Conservation (phyloP, 2,329 filamentous ascomycete species). For the Ophiobolus disseminans region DNA sequence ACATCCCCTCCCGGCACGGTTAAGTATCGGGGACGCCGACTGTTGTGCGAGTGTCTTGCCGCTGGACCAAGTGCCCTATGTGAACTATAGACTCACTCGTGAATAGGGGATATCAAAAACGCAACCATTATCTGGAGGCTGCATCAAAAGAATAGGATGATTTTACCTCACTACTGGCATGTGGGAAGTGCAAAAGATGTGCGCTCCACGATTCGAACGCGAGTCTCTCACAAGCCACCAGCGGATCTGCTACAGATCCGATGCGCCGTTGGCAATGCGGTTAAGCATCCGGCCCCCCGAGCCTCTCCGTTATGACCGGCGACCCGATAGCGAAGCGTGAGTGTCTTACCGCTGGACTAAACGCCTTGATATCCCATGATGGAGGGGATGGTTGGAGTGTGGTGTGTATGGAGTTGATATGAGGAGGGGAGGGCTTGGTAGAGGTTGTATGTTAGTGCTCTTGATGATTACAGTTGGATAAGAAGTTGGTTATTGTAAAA, state of each 20-base stretch:
- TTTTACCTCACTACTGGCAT: no score
- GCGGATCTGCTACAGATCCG: neutral
- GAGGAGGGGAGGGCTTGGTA: no score
- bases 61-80: neutral
- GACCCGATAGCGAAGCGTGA: neutral
- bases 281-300: neutral
- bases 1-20: neutral
- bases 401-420: neutral
- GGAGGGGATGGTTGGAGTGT: neutral
- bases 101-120: no score
- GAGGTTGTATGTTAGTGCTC: no score
- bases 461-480: no score
- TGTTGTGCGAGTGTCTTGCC: neutral
- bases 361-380: neutral
- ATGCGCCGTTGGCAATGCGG: neutral
- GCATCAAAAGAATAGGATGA: no score
- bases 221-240: neutral
- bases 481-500: no score
- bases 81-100: neutral
- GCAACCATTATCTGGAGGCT: no score
- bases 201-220: neutral
- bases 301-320: no score
- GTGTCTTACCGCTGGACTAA: constrained; percentile 1
- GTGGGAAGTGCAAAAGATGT: neutral
- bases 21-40: neutral